These are phyloP conservation scores for Trifolium dubium DNA, from an alignment of 306 rosid species.

Conservation along the genomic window DNA sequence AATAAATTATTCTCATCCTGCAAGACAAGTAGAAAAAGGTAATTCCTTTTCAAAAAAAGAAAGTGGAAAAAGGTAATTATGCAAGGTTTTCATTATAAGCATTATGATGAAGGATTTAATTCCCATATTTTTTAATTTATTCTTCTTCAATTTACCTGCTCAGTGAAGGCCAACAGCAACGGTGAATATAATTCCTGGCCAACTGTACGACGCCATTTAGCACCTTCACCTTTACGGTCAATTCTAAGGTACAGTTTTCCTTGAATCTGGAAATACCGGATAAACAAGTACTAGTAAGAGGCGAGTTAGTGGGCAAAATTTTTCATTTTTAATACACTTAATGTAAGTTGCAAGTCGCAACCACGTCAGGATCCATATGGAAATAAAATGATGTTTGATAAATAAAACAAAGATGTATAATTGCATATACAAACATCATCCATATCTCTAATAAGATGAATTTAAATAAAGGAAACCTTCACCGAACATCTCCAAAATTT, in stretches of 20 bases:
- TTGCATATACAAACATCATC: neutral
- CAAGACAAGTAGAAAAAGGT: slow-evolving; percentile 37
- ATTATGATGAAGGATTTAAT: neutral
- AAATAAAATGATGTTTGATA: slow-evolving; percentile 30
- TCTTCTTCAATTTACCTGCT: slow-evolving; percentile 58
- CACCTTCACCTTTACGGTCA: slow-evolving; percentile 79
- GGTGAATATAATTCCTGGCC: slow-evolving; percentile 97
- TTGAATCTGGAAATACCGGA: slow-evolving; percentile 66
- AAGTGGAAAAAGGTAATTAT: slow-evolving; percentile 24
- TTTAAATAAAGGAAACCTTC: neutral
- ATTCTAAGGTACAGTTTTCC: slow-evolving; percentile 81
- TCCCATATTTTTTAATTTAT: neutral
- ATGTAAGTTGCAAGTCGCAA: slow-evolving; percentile 17
- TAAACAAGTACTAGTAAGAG: slow-evolving; percentile 17
- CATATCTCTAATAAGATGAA: slow-evolving; percentile 13
- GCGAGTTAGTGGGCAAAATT: slow-evolving; percentile 20
- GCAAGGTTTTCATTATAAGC: neutral
- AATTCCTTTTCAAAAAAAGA: too few relatives aligned
- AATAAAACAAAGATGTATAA: neutral
- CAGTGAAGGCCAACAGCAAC: slow-evolving; percentile 83
- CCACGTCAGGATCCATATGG: neutral
- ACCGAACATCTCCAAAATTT: slow-evolving; percentile 4
- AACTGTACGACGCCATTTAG: slow-evolving; percentile 89
- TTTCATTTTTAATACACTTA: slow-evolving; percentile 14
- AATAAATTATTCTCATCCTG: slow-evolving; percentile 65